These are phyloP conservation scores for Mallotus repandus DNA, from an alignment of 441 rosid species.

Conservation along the genomic window DNA sequence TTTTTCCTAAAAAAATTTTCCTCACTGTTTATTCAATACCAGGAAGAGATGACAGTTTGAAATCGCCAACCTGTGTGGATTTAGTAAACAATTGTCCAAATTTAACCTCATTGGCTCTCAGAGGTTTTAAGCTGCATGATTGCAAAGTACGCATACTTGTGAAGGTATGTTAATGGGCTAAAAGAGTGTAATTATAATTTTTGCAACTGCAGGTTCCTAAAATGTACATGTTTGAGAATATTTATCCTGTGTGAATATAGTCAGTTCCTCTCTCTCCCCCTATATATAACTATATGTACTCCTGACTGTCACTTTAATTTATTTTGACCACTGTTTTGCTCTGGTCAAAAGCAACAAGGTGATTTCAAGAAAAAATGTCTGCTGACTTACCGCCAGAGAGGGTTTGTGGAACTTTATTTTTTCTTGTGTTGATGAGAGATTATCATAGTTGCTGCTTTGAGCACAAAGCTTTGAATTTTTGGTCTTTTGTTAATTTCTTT, in stretches of 20 bases:
- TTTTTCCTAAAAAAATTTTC: slow-evolving; percentile 3
- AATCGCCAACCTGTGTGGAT: slow-evolving; percentile 60
- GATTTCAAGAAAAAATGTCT: background rate
- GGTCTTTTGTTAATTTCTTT: background rate
- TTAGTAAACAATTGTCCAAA: slow-evolving; percentile 66
- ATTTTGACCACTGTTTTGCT: background rate
- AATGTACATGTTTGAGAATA: background rate
- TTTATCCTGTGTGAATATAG: background rate
- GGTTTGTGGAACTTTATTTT: background rate
- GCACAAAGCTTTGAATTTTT: background rate
- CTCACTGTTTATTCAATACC: slow-evolving; percentile 31
- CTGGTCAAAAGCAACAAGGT: background rate
- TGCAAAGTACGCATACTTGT: slow-evolving; percentile 55
- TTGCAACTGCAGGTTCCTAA: background rate
- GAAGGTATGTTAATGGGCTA: slow-evolving; percentile 40
- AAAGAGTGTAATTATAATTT: slow-evolving; percentile 3
- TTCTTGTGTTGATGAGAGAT: background rate
- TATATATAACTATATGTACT: background rate
- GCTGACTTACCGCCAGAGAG: no score
- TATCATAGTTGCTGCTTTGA: background rate
- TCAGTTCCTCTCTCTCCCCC: background rate
- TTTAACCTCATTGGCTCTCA: slow-evolving; percentile 63
- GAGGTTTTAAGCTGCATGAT: slow-evolving; percentile 72
- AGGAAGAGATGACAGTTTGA: slow-evolving; percentile 69
- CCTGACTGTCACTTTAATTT: no score